phyloP scores from a whole-genome alignment of 768 basidiomycete species.

The Bullera alba region DNA sequence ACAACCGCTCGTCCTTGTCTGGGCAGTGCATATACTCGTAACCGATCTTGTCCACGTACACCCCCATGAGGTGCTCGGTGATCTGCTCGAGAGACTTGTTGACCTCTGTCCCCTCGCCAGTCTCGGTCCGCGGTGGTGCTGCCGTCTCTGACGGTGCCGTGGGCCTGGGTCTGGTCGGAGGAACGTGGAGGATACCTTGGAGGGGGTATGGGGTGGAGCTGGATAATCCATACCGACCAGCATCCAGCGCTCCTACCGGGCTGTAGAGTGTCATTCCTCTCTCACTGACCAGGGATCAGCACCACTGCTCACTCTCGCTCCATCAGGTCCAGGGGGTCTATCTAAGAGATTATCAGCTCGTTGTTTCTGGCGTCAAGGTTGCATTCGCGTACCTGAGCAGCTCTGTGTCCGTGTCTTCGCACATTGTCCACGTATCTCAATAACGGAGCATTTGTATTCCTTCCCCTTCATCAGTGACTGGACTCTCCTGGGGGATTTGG shows the following conservation, averaged over 20 bases:
- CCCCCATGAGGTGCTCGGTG: slow-evolving; percentile 58
- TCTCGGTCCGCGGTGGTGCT: slow-evolving; percentile 42
- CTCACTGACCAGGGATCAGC: slow-evolving; percentile 35
- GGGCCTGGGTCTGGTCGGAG: slow-evolving; percentile 7
- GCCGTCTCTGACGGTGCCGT: slow-evolving; percentile 8
- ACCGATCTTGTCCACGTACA: slow-evolving; percentile 78
- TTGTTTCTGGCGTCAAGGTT: no score
- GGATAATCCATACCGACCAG: slow-evolving; percentile 69
- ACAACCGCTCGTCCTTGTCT: slow-evolving; percentile 29
- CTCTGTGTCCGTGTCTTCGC: slow-evolving; percentile 48
- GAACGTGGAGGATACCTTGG: slow-evolving; percentile 62
- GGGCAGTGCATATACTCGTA: slow-evolving; percentile 61
- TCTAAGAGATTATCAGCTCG: slow-evolving; percentile 39
- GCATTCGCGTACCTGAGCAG: slow-evolving; percentile 6
- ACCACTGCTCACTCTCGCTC: slow-evolving; percentile 65
- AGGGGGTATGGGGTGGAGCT: slow-evolving; percentile 58
- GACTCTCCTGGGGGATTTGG: slow-evolving; percentile 43
- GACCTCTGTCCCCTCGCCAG: slow-evolving; percentile 44
- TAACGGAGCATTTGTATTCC: slow-evolving; percentile 65
- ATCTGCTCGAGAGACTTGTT: slow-evolving; percentile 64
- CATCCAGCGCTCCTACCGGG: slow-evolving; percentile 56
- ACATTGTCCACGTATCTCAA: slow-evolving; percentile 84
- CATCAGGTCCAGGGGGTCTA: slow-evolving; percentile 82
- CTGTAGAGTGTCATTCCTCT: slow-evolving; percentile 8
- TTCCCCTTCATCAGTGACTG: slow-evolving; percentile 59